Evolutionary conservation across 2,329 filamentous ascomycete species (phyloP).

Genomic region (Furcasterigmium furcatum): DNA sequence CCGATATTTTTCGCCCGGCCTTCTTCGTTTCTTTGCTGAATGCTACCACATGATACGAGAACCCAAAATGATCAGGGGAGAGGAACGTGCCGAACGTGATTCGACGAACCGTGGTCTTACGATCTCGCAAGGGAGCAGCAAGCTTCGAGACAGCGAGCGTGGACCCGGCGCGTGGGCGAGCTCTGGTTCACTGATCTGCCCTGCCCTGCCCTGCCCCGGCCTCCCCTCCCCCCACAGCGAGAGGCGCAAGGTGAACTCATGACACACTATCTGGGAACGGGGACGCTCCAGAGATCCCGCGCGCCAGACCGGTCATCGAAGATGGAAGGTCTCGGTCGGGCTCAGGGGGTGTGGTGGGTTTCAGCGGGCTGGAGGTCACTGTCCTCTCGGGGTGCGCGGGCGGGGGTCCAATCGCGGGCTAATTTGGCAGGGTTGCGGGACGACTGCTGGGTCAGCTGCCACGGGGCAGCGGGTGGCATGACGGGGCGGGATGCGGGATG

Average conservation of each 20-base stretch:
- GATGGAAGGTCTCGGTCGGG: not conserved
- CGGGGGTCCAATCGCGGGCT: not conserved
- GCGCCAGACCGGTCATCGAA: not conserved
- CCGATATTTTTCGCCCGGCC: not conserved
- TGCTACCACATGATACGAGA: not conserved
- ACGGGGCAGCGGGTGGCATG: not conserved
- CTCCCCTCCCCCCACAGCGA: no score
- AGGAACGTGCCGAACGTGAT: not conserved
- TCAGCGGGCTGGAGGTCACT: not conserved
- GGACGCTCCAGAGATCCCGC: no score
- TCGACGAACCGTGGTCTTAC: no score
- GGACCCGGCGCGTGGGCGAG: no score
- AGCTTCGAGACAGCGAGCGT: no score
- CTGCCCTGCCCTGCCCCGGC: no score
- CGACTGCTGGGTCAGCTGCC: not conserved
- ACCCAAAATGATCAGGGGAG: no score
- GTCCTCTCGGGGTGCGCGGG: no score
- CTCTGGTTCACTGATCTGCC: no score
- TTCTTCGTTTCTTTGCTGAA: not conserved
- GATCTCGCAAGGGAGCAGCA: no score
- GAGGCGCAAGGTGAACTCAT: no score
- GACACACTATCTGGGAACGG: no score
- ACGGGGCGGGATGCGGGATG: not conserved
- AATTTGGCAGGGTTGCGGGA: not conserved
- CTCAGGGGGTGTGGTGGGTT: not conserved